A percentile compares a stretch with the other conserved stretches of the same genome.
These are phyloP conservation scores for Boletus eberwhitei DNA, from an alignment of 768 basidiomycete species.

Conservation along the genomic window DNA sequence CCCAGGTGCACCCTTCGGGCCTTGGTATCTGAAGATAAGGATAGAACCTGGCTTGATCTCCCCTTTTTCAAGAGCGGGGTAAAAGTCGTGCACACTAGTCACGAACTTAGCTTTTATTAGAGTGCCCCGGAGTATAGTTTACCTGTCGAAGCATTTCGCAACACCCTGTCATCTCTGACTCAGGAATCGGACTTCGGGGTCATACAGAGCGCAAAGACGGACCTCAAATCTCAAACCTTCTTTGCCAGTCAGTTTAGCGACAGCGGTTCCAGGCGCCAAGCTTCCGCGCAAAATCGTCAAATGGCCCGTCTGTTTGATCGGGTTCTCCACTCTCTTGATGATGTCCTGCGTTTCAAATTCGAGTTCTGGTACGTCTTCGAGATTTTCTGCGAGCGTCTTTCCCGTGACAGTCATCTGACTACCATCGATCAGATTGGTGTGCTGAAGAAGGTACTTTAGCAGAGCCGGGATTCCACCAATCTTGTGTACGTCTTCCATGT, in stretches of 20 bases:
- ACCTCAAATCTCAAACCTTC: conserved; percentile 85
- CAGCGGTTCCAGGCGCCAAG: conserved; percentile 80
- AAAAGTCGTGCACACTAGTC: conserved; percentile 62
- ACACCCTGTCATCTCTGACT: conserved; percentile 44
- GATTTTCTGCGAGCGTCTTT: conserved; percentile 84
- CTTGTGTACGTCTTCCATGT: conserved; percentile 87
- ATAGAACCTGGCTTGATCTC: conserved; percentile 75
- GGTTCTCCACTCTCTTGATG: conserved; percentile 64
- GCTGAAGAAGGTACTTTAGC: conserved; percentile 76
- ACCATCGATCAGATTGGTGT: conserved; percentile 78
- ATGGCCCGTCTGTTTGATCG: conserved; percentile 86
- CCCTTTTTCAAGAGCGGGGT: conserved; percentile 66
- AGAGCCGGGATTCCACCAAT: conserved; percentile 84
- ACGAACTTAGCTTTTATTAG: conserved; percentile 1
- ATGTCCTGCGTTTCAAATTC: conserved; percentile 76
- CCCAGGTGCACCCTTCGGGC: conserved; percentile 87
- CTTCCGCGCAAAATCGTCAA: conserved; percentile 87
- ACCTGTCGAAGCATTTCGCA: conserved; percentile 79
- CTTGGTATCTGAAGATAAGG: conserved; percentile 83
- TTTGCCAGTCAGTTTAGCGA: conserved; percentile 93
- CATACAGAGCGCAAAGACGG: conserved; percentile 8
- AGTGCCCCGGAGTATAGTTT: not conserved
- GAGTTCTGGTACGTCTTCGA: conserved; percentile 70
- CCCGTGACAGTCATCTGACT: conserved; percentile 87
- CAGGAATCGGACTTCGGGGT: not conserved